A percentile compares a stretch with the other conserved stretches of the same genome.
Evolutionary conservation across 352 stramenopile species (phyloP).

Genomic region (Pythium phragmitis): DNA sequence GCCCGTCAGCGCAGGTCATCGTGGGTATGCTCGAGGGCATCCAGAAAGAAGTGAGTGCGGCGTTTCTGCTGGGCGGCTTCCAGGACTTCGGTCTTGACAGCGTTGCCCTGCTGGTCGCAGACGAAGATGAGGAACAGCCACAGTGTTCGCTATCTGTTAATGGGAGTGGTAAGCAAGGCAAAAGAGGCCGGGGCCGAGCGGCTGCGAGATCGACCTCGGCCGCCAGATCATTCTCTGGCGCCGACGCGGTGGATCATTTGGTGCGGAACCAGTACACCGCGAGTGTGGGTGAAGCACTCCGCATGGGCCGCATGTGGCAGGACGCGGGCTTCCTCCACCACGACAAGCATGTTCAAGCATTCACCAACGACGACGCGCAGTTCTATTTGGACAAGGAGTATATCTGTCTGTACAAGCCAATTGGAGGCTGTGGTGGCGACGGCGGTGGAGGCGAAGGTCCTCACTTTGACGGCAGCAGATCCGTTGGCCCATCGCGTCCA

Average conservation of each 20-base stretch:
- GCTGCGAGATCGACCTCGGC: neutral
- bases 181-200: neutral
- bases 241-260: constrained; percentile 14
- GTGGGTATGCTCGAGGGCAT: constrained; percentile 43
- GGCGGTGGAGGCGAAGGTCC: neutral
- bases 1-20: constrained; percentile 41
- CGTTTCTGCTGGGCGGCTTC: constrained; percentile 28
- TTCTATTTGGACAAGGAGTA: constrained; percentile 36
- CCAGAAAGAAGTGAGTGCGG: constrained; percentile 42
- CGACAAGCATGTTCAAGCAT: constrained; percentile 28
- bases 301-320: constrained; percentile 35
- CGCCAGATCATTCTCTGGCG: neutral
- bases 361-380: constrained; percentile 14
- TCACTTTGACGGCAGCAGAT: neutral
- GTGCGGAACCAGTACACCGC: neutral
- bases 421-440: neutral
- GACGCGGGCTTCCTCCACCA: constrained; percentile 37
- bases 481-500: neutral
- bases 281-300: constrained; percentile 26
- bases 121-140: neutral
- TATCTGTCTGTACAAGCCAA: constrained; percentile 26
- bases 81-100: constrained; percentile 25
- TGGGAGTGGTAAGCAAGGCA: neutral
- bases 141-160: neutral
- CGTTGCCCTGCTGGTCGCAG: constrained; percentile 9